phyloP scores from a whole-genome alignment of 345 rosid species.

The Euphorbia peplus region DNA sequence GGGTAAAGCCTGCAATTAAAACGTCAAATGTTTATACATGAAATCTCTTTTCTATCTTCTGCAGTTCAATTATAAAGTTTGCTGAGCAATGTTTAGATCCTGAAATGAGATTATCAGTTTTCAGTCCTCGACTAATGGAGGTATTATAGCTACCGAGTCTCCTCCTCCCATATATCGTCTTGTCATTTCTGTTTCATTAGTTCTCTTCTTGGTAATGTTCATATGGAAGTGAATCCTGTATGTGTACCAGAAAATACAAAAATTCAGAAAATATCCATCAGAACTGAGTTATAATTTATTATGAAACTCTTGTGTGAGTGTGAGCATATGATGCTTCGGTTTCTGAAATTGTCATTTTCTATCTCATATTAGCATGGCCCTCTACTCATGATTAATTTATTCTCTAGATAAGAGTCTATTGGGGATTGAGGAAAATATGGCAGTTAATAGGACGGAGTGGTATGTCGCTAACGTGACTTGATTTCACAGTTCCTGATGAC shows the following conservation, averaged over 20 bases:
- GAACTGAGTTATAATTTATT: neutral
- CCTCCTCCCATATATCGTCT: neutral
- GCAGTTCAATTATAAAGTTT: slow-evolving; percentile 79
- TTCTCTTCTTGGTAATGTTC: slow-evolving; percentile 14
- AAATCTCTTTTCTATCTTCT: slow-evolving; percentile 22
- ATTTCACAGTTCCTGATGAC: no score
- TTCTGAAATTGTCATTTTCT: neutral
- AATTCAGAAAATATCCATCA: no score
- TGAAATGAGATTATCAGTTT: slow-evolving; percentile 58
- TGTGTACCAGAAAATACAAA: neutral
- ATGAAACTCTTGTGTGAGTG: neutral
- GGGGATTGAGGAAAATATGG: no score
- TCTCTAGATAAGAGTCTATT: no score
- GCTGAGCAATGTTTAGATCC: slow-evolving; percentile 81
- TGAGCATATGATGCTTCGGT: slow-evolving; percentile 2
- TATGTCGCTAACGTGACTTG: no score
- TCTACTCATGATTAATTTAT: neutral
- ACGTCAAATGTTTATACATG: neutral
- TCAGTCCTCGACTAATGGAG: slow-evolving; percentile 99
- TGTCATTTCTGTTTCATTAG: slow-evolving; percentile 1
- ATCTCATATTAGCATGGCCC: neutral
- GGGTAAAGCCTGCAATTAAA: neutral
- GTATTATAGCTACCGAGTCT: slow-evolving; percentile 33
- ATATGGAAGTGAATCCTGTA: slow-evolving; percentile 1
- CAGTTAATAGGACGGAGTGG: no score